Conservation (phyloP, 768 basidiomycete species). For the Auriscalpium microsporum region DNA sequence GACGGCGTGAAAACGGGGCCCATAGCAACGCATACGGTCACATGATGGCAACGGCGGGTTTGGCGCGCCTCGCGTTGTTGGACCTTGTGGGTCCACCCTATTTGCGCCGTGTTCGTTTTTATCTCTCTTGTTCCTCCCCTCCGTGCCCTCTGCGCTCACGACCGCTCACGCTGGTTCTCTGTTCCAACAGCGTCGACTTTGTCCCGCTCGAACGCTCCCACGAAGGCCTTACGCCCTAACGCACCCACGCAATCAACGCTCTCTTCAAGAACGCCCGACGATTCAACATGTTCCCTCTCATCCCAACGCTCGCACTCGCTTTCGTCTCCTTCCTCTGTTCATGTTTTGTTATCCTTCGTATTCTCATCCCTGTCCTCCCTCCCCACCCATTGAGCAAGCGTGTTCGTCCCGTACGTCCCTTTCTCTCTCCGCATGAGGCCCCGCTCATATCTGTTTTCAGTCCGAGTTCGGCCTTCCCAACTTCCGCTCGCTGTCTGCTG, state of each 20-base stretch:
- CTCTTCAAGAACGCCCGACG: conserved; percentile 16
- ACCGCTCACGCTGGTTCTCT: neutral
- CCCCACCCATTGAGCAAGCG: conserved; percentile 66
- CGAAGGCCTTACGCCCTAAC: conserved; percentile 29
- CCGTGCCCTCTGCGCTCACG: conserved; percentile 4
- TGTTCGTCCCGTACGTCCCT: conserved; percentile 54
- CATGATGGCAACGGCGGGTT: too few relatives aligned
- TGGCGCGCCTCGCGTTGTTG: conserved; percentile 11
- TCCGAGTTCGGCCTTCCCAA: conserved; percentile 70
- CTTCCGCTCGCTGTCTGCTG: conserved; percentile 54
- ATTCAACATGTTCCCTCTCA: conserved; percentile 53
- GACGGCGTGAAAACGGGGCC: too few relatives aligned
- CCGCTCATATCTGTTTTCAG: conserved; percentile 28
- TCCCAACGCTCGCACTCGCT: conserved; percentile 57
- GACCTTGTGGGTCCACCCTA: conserved; percentile 22
- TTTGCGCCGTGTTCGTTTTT: conserved; percentile 23
- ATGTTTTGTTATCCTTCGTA: conserved; percentile 67
- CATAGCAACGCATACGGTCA: too few relatives aligned
- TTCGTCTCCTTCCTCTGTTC: conserved; percentile 67
- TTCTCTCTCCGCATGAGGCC: conserved; percentile 13
- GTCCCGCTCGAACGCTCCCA: conserved; percentile 25
- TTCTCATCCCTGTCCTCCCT: conserved; percentile 66
- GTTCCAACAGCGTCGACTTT: conserved; percentile 25
- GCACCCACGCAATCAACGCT: conserved; percentile 21
- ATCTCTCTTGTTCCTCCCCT: conserved; percentile 7